Base-by-base conservation (phyloP, 2,329 filamentous ascomycete genomes). In the Clonostachys rhizophaga region DNA sequence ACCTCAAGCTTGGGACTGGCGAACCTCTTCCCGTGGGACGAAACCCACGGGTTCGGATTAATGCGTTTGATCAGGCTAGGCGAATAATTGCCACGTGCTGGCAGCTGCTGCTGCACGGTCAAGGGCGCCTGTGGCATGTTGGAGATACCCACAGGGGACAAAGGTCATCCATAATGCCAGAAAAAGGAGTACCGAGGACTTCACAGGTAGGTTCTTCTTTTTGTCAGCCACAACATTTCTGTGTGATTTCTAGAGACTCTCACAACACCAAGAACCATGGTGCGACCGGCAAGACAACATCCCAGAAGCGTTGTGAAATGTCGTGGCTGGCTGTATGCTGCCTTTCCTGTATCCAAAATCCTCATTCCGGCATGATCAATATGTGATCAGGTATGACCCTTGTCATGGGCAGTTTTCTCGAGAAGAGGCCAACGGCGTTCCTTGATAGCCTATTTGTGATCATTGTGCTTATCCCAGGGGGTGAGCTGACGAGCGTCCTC, bases 401-500 rank as follows among this genome's bases (percentile, higher is more conserved):
- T 8, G 47, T 37, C 39, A 10, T 33, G 43, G 43, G 37, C 35
- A 40, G 40, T 45, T 34, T 37, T 36, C 41, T 46, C 49, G 54
- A 55, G 59, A 52, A 50, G 49, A 41, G 44, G 50, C 48, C 57
- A 54, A 56, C 57, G 53, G 59, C 65, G 62, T 60, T 65, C 59
- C 59, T 58, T 52, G 52, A 60, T 67, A 50, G 63, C 62, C 68
- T 64, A 61, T 51, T 64, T 44, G 57, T 66, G 75, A 71, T 75
- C 78, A 75, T 66, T 71, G 74, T 76, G 63, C 70, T 58, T 60
- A 63, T 73, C 79, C 86, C 86, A 84, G 85, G 72, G 76, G 74
- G 67, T 69, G 69, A 66, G 77, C 83, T 80, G 86, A 90, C 85
- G 86, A 88, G 87, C 78, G 85, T 72, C 80, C 79, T 82, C 83